Conservation (phyloP, 169 alveolate genomes). For the Cryptosporidium ryanae region DNA sequence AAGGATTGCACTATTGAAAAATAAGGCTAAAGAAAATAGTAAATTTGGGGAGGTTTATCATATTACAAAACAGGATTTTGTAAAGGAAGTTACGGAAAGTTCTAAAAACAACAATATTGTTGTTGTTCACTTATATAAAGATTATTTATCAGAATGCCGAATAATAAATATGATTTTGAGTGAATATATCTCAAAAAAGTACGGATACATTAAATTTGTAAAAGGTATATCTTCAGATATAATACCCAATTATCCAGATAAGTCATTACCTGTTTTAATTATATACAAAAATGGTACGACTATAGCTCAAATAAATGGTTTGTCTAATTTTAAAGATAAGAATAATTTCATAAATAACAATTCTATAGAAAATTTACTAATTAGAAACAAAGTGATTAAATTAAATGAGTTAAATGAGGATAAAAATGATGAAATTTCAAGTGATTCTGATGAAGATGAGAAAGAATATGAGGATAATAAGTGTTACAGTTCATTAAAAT, state of each 20-base stretch:
- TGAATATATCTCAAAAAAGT: slow-evolving; percentile 74
- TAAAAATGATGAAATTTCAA: background rate
- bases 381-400: slow-evolving; percentile 13
- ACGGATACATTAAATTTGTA: slow-evolving; percentile 81
- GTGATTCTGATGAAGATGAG: slow-evolving; percentile 14
- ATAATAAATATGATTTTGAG: slow-evolving; percentile 73
- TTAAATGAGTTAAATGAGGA: background rate
- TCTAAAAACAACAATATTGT: slow-evolving; percentile 79
- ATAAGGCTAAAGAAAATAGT: slow-evolving; percentile 59
- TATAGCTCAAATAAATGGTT: slow-evolving; percentile 78
- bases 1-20: slow-evolving; percentile 69
- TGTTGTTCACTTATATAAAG: slow-evolving; percentile 80
- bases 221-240: slow-evolving; percentile 79
- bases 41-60: slow-evolving; percentile 77
- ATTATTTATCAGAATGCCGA: slow-evolving; percentile 77
- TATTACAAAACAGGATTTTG: slow-evolving; percentile 76
- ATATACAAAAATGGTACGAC: slow-evolving; percentile 82
- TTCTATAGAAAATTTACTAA: slow-evolving; percentile 26
- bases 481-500: slow-evolving; percentile 56
- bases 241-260: slow-evolving; percentile 82
- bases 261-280: slow-evolving; percentile 80
- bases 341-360: slow-evolving; percentile 7
- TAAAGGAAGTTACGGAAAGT: slow-evolving; percentile 77
- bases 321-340: slow-evolving; percentile 51
- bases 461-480: background rate